These are phyloP conservation scores for Quercus rubra DNA, from an alignment of 306 rosid species.

Conservation along the genomic window DNA sequence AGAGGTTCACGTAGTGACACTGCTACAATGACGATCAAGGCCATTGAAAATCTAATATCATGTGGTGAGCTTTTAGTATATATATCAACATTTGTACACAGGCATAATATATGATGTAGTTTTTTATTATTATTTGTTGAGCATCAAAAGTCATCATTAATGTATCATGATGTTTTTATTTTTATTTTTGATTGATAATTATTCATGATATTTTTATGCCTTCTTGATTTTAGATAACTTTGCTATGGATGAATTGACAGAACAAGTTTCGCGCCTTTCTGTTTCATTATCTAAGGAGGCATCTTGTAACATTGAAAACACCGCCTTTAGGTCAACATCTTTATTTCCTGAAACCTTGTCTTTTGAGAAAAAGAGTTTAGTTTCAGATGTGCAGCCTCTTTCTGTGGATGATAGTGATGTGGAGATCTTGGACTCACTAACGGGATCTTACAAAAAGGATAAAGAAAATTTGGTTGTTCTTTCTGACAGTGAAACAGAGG, in stretches of 20 bases:
- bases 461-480: slow-evolving; percentile 47
- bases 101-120: background rate
- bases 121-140: background rate
- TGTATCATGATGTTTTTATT: slow-evolving; percentile 22
- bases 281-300: slow-evolving; percentile 58
- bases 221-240: slow-evolving; percentile 51
- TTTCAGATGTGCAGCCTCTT: slow-evolving; percentile 37
- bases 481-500: slow-evolving; percentile 78
- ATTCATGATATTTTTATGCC: slow-evolving; percentile 22
- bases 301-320: slow-evolving; percentile 35
- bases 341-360: slow-evolving; percentile 35
- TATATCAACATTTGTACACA: background rate
- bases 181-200: too few species aligned
- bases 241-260: slow-evolving; percentile 61
- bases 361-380: slow-evolving; percentile 28
- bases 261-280: slow-evolving; percentile 63
- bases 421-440: slow-evolving; percentile 33
- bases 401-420: slow-evolving; percentile 36
- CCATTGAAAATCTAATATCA: slow-evolving; percentile 65
- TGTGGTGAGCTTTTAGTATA: slow-evolving; percentile 49
- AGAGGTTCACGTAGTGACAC: slow-evolving; percentile 48
- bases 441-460: slow-evolving; percentile 22
- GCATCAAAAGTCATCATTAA: slow-evolving; percentile 15
- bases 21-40: slow-evolving; percentile 40
- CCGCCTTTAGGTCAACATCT: slow-evolving; percentile 27